Base-by-base conservation (phyloP, 1,284 basidiomycete species). In the Trametes versicolor region DNA sequence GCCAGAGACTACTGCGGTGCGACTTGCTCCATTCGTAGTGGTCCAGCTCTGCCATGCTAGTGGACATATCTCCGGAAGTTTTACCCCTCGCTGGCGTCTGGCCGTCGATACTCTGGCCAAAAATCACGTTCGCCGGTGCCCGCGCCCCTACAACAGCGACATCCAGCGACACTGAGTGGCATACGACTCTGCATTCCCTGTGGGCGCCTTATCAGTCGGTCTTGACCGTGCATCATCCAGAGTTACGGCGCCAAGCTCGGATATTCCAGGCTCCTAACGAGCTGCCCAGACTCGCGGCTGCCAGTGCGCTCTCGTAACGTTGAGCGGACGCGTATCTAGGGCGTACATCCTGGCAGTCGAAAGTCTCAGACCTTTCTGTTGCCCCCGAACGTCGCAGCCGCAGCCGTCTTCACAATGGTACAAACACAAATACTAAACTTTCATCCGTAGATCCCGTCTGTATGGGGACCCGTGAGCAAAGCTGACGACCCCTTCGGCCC, bases 391-490 rank as follows among this genome's bases (percentile, higher is more conserved):
- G 13, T 25, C 23, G 45, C n/a, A 23, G n/a, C 5, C 36, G 29
- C 21, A 15, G 36, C 23, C 1, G 13, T 25, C 21, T 37, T 19
- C 10, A 13, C 12, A 13, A 37, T 15, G 4, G 27, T 17, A 6
- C 15, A 15, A 17, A 48, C 27, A 9, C 1, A 10, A 23, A 49
- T n/a, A n/a, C 51, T 62, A 27, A 59, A 25, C 45, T 32, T n/a
- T 19, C 25, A 23, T 49, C n/a, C 27, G 6, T 74, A 94, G 93
- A 87, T 95, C 49, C 95, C 95, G 7, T 94, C 91, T 36, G 92
- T 97, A 36, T 98, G 97, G 97, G 96, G 97, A n/a, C 91, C 93
- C 21, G 87, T 96, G 36, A 88, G 86, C 75, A 96, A 95, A 80
- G 86, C 87, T 68, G 93, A 96, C 76, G 95, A 97, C 76, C 95